Conservation (phyloP, 2,329 filamentous ascomycete genomes). For the Elsinoe ampelina region DNA sequence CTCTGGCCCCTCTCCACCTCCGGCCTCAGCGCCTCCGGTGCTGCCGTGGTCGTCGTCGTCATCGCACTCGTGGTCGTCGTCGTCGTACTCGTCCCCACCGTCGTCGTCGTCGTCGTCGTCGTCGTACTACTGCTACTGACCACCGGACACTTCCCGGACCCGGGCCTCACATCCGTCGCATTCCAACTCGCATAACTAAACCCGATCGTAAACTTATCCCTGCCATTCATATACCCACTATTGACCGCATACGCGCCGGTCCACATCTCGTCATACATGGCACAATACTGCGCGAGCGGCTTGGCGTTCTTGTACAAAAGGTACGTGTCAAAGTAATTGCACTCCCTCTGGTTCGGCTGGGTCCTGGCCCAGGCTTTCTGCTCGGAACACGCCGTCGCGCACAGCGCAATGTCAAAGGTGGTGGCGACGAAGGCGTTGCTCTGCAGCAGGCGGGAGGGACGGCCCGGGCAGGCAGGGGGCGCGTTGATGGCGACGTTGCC, state of each 20-base stretch:
- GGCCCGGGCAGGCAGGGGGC: slow-evolving; percentile 23
- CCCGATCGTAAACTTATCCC: slow-evolving; percentile 20
- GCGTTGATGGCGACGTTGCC: slow-evolving; percentile 25
- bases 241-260: slow-evolving; percentile 21
- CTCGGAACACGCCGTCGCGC: slow-evolving; percentile 22
- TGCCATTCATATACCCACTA: slow-evolving; percentile 19
- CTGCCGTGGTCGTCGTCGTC: not conserved
- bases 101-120: not conserved
- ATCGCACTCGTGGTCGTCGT: not conserved
- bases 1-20: not conserved
- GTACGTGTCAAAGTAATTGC: slow-evolving; percentile 29
- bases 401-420: slow-evolving; percentile 25
- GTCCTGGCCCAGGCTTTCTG: slow-evolving; percentile 10
- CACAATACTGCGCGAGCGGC: slow-evolving; percentile 23
- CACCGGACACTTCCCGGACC: not conserved
- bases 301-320: slow-evolving; percentile 22
- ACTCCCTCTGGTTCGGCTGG: slow-evolving; percentile 14
- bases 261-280: slow-evolving; percentile 22
- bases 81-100: not conserved
- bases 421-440: slow-evolving; percentile 19
- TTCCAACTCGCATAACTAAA: slow-evolving; percentile 19
- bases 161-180: slow-evolving; percentile 10
- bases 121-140: not conserved
- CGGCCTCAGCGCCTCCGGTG: not conserved
- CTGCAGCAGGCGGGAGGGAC: slow-evolving; percentile 21